Evolutionary conservation across 2,329 filamentous ascomycete genomes (phyloP).

Genomic region (Xylariaceae sp.): DNA sequence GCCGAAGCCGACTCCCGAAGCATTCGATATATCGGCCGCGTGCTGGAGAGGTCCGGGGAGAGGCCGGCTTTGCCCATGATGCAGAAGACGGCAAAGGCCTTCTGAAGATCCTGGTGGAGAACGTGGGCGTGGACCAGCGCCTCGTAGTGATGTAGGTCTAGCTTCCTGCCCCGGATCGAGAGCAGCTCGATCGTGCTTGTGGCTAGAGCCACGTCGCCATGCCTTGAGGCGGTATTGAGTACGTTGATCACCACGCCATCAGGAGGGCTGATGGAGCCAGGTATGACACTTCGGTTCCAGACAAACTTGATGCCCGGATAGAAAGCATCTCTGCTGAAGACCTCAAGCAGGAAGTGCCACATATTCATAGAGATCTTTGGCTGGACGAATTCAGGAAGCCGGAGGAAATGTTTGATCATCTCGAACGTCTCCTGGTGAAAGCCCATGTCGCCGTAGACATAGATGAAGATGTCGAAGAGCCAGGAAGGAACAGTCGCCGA

Average conservation of each 20-base stretch:
- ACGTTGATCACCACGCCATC: conserved; percentile 60
- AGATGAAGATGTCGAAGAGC: conserved; percentile 73
- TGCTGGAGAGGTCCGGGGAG: conserved; percentile 49
- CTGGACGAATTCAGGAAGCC: conserved; percentile 12
- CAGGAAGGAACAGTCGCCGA: conserved; percentile 54
- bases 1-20: conserved; percentile 41
- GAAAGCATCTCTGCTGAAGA: conserved; percentile 58
- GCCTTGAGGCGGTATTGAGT: conserved; percentile 62
- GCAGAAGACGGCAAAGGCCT: conserved; percentile 61
- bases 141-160: conserved; percentile 69
- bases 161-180: conserved; percentile 46
- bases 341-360: conserved; percentile 68
- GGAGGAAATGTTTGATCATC: conserved; percentile 53
- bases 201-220: conserved; percentile 61
- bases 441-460: conserved; percentile 60
- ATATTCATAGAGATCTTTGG: conserved; percentile 14
- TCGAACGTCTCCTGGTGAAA: conserved; percentile 72
- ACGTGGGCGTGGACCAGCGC: conserved; percentile 66
- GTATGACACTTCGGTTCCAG: conserved; percentile 60
- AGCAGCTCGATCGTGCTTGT: conserved; percentile 63
- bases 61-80: conserved; percentile 64
- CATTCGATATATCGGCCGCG: conserved; percentile 52
- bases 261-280: conserved; percentile 52
- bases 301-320: conserved; percentile 58
- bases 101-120: conserved; percentile 48